These are phyloP conservation scores for Lachnellula arida DNA, from an alignment of 2,329 filamentous ascomycete species.

Conservation along the genomic window DNA sequence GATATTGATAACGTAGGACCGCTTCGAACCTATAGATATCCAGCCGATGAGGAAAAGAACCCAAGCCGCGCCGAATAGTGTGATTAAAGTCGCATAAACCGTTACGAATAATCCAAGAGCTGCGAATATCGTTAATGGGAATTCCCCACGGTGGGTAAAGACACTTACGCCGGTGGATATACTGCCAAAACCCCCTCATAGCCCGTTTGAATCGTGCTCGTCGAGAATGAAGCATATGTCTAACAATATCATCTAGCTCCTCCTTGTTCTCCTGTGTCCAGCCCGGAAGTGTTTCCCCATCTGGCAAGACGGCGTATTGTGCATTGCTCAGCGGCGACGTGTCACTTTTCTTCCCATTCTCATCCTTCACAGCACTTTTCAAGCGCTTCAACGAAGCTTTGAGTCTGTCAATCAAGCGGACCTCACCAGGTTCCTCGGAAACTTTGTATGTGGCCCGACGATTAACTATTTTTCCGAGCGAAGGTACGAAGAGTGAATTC, in stretches of 20 bases:
- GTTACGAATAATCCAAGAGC: constrained; percentile 77
- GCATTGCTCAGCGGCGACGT: constrained; percentile 62
- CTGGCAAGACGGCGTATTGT: constrained; percentile 73
- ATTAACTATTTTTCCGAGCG: constrained; percentile 68
- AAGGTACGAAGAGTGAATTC: constrained; percentile 80
- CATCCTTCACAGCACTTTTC: constrained; percentile 2
- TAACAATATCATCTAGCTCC: constrained; percentile 79
- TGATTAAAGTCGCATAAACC: constrained; percentile 78
- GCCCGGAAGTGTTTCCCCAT: constrained; percentile 66
- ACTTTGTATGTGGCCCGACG: constrained; percentile 42
- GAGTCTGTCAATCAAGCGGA: constrained; percentile 20
- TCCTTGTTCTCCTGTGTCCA: constrained; percentile 70
- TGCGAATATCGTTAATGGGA: constrained; percentile 22
- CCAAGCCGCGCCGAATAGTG: constrained; percentile 79
- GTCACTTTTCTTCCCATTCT: constrained; percentile 44
- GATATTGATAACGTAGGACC: constrained; percentile 63
- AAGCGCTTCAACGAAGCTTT: constrained; percentile 20
- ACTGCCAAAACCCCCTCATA: constrained; percentile 75
- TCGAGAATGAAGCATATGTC: constrained; percentile 79
- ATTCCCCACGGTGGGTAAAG: neutral
- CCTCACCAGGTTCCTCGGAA: constrained; percentile 13
- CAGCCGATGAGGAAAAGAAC: constrained; percentile 85
- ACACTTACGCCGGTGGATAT: constrained; percentile 61
- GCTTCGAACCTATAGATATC: constrained; percentile 73
- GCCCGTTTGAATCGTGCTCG: constrained; percentile 72